Conservation (phyloP, 148 eudicot species). For the Pharnaceum exiguum region DNA sequence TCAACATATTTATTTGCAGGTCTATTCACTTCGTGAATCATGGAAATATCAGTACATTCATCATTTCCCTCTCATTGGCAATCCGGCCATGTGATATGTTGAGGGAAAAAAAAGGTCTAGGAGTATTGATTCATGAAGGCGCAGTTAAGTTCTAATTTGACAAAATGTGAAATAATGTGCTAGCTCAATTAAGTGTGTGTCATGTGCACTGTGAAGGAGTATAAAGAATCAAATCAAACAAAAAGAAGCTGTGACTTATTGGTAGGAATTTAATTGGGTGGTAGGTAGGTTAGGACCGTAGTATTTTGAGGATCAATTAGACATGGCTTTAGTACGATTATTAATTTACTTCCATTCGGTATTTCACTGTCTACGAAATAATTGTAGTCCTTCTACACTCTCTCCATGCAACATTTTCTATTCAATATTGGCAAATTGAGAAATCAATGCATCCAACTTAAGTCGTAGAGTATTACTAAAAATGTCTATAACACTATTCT, state of each 20-base stretch:
- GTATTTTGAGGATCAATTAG: background rate
- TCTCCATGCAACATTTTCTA: too few species aligned
- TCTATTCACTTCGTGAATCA: too few species aligned
- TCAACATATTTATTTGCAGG: too few species aligned
- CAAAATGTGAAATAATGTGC: constrained; percentile 5
- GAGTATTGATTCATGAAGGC: constrained; percentile 5
- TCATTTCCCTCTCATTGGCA: too few species aligned
- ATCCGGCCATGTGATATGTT: too few species aligned
- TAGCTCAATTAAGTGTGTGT: constrained; percentile 12
- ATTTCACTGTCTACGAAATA: background rate
- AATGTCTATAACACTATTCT: too few species aligned
- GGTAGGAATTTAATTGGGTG: constrained; percentile 25
- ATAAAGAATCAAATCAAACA: constrained; percentile 1
- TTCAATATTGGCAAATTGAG: too few species aligned
- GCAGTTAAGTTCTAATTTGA: constrained; percentile 3
- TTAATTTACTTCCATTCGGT: background rate
- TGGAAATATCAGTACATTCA: too few species aligned
- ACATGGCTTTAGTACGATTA: background rate
- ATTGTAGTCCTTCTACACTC: too few species aligned
- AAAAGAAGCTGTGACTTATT: constrained; percentile 13
- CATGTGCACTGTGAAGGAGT: constrained; percentile 5
- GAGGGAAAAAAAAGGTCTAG: background rate
- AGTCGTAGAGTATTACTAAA: too few species aligned
- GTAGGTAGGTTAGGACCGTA: constrained; percentile 10
- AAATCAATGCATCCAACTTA: too few species aligned